Conservation (phyloP, 1,284 basidiomycete species). For the Entoloma clypeatum region DNA sequence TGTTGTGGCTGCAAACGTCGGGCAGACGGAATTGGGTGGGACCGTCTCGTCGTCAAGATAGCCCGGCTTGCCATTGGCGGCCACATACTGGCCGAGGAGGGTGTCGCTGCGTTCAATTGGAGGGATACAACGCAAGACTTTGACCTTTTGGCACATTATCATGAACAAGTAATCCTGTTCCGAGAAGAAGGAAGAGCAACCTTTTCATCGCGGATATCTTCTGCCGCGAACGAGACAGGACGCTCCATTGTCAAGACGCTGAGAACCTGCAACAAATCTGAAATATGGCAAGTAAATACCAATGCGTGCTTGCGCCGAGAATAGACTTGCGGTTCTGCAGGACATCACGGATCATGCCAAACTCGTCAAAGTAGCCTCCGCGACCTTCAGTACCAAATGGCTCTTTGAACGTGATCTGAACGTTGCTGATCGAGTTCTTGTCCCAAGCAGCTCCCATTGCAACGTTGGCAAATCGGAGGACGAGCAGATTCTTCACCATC, state of each 20-base stretch:
- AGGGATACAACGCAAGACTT: conserved; percentile 87
- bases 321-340: conserved; percentile 95
- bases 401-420: conserved; percentile 99
- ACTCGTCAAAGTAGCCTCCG: conserved; percentile 98
- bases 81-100: conserved; percentile 90
- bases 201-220: conserved; percentile 98
- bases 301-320: neutral
- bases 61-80: conserved; percentile 88
- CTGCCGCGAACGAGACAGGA: conserved; percentile 93
- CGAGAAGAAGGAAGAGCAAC: conserved; percentile 36
- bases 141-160: conserved; percentile 59
- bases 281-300: conserved; percentile 4
- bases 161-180: conserved; percentile 13
- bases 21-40: conserved; percentile 86
- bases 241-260: conserved; percentile 94
- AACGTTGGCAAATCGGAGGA: conserved; percentile 90
- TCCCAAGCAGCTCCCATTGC: conserved; percentile 87
- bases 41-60: conserved; percentile 95
- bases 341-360: conserved; percentile 95
- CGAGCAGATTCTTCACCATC: conserved; percentile 97
- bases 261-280: conserved; percentile 90
- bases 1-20: conserved; percentile 87
- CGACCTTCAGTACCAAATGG: conserved; percentile 96
- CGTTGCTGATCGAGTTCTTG: conserved; percentile 90
- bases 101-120: conserved; percentile 76